Base-by-base conservation (phyloP, 1,284 basidiomycete genomes). In the Irpex rosettiformis region DNA sequence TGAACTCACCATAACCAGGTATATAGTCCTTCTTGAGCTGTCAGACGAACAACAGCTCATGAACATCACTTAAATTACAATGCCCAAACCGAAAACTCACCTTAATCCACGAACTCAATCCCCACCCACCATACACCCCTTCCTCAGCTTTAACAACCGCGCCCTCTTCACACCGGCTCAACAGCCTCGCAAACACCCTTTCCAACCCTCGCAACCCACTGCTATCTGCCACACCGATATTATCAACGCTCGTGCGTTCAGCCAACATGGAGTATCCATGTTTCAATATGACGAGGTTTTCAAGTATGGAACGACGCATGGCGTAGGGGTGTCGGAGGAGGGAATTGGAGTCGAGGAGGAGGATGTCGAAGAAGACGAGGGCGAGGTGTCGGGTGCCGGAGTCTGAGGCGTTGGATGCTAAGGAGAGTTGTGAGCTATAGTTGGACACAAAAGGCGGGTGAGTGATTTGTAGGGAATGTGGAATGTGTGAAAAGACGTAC, bases 341-440 rank as follows among this genome's bases (percentile, higher is more conserved):
- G 4, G 80, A 86, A 27, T 72, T 61, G 11, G 75, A 82, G 63
- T 94, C 82, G 0, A 93, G 71, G 18, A 82, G 70, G 2, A 96
- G 77, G 10, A 94, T 67, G 65, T 95, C 94, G 66, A 95, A 96
- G 76, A 93, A 95, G 3, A 91, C 86, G 4, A 95, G 77, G 13
- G 85, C 89, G 3, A 94, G 81, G 60, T 87, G 89, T 3, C 85
- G 77, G 8, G 75, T 64, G 11, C 71, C 63, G 57, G 65, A 67
- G 58, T 75, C 73, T 29, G 79, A 77, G 16, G 71, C 71, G 64
- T 80, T 71, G 21, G 82, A 84, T 52, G 77, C 65, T 61, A 83
- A 73, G 13, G 82, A 83, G 59, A 70, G 72, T 49, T 79, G 78
- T 1, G 77, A 75, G 0, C 56, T 52, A 22, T 24, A 18, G 4